These are phyloP conservation scores for Fusarium sp. DNA, from an alignment of 2,329 filamentous ascomycete species.

Conservation along the genomic window DNA sequence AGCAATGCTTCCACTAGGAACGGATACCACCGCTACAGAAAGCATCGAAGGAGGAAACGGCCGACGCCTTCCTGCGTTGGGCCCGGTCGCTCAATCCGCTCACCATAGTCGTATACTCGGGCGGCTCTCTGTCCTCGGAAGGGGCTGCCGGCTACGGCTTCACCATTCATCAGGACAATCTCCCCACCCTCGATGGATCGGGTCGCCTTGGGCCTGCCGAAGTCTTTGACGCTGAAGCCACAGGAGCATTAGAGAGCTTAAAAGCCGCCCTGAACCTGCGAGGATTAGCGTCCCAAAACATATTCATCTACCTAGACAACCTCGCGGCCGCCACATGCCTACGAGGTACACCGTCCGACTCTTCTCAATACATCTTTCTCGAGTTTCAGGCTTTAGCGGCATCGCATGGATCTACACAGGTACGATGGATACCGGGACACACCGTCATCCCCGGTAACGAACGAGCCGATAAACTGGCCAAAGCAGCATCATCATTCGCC, in stretches of 20 bases:
- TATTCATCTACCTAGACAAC: slow-evolving; percentile 35
- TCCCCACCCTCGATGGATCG: background rate
- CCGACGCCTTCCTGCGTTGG: background rate
- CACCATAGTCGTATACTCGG: background rate
- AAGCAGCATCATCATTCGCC: background rate
- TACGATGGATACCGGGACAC: slow-evolving; percentile 2
- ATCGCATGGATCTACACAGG: background rate
- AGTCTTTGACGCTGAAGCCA: background rate
- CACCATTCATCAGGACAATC: slow-evolving; percentile 1
- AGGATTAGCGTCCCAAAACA: slow-evolving; percentile 4
- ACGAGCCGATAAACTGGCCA: slow-evolving; percentile 1
- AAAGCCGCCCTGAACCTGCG: slow-evolving; percentile 11
- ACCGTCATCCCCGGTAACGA: background rate
- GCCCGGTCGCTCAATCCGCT: background rate
- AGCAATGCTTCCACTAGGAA: background rate
- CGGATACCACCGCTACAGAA: background rate
- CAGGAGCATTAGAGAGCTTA: slow-evolving; percentile 22
- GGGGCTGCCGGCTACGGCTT: slow-evolving; percentile 21
- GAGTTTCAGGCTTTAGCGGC: background rate
- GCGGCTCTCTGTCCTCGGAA: background rate
- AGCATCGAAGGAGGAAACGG: background rate
- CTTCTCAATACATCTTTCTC: slow-evolving; percentile 33
- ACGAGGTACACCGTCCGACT: slow-evolving; percentile 27
- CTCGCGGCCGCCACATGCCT: slow-evolving; percentile 24
- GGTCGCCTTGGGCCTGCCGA: background rate